Conservation (phyloP, 495 filamentous ascomycete species). For the Trichoderma reesei region DNA sequence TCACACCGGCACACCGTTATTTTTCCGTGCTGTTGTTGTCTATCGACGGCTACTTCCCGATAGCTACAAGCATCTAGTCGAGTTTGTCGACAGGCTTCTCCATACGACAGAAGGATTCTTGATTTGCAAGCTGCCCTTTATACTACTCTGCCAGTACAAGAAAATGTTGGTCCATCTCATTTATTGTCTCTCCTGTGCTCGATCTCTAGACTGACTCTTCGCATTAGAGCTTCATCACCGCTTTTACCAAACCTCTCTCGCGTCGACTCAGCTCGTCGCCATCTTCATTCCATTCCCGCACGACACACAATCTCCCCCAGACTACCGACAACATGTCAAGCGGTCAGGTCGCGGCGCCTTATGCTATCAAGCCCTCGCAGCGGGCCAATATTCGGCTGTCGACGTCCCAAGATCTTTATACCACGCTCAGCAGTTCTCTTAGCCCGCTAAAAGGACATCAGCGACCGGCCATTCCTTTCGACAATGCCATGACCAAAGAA, state of each 20-base stretch:
- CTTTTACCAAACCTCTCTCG: too few relatives aligned
- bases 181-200: background rate
- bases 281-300: background rate
- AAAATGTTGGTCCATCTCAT: background rate
- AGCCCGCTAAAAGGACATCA: background rate
- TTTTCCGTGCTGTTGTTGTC: background rate
- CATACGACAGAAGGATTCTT: too few relatives aligned
- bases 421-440: constrained; percentile 31
- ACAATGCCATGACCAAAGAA: constrained; percentile 23
- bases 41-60: background rate
- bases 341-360: constrained; percentile 33
- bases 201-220: background rate
- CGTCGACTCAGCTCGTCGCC: background rate
- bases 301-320: background rate
- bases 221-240: background rate
- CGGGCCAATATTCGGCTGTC: constrained; percentile 24
- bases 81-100: too few relatives aligned
- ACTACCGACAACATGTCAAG: constrained; percentile 31
- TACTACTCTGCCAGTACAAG: background rate
- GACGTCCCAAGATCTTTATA: constrained; percentile 37
- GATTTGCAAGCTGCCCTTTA: background rate
- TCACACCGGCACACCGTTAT: background rate
- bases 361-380: constrained; percentile 32
- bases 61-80: background rate
- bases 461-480: background rate